Percentiles rank a stretch among this genome's conserved stretches.
Conservation (phyloP, 2,329 filamentous ascomycete species). For the Claviceps purpurea region DNA sequence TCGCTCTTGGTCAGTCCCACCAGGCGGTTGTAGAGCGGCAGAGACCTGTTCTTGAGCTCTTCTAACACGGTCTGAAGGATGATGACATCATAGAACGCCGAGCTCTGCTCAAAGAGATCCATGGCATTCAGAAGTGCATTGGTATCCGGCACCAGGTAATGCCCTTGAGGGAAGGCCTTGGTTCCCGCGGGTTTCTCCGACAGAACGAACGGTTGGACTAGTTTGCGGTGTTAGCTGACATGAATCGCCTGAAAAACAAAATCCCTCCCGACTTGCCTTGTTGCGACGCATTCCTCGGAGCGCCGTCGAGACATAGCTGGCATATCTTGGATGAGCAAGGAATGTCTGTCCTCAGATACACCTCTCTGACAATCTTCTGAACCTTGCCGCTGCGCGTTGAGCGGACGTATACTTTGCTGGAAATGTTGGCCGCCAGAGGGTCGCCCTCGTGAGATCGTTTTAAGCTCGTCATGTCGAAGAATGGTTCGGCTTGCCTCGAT, state of each 20-base stretch:
- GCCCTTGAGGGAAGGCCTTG: slow-evolving; percentile 67
- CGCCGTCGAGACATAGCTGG: slow-evolving; percentile 56
- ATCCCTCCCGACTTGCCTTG: slow-evolving; percentile 40
- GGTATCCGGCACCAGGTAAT: slow-evolving; percentile 91
- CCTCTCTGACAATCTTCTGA: slow-evolving; percentile 94
- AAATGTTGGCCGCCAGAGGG: slow-evolving; percentile 56
- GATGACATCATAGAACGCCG: slow-evolving; percentile 91
- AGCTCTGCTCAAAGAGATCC: slow-evolving; percentile 89
- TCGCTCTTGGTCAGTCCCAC: slow-evolving; percentile 86
- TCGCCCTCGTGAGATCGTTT: slow-evolving; percentile 43
- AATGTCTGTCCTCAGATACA: slow-evolving; percentile 93
- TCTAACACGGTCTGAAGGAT: slow-evolving; percentile 93
- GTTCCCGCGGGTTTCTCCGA: slow-evolving; percentile 81
- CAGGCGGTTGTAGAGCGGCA: slow-evolving; percentile 89
- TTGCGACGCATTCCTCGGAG: slow-evolving; percentile 67
- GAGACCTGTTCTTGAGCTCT: slow-evolving; percentile 83
- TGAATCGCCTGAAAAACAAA: not conserved
- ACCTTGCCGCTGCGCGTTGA: slow-evolving; percentile 94
- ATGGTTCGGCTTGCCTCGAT: slow-evolving; percentile 2
- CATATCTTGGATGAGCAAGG: slow-evolving; percentile 92
- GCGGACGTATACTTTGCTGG: slow-evolving; percentile 89
- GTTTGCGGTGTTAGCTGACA: not conserved
- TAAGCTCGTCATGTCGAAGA: slow-evolving; percentile 46
- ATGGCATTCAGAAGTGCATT: slow-evolving; percentile 92
- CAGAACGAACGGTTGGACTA: slow-evolving; percentile 72